phyloP scores from a whole-genome alignment of 2,329 filamentous ascomycete genomes.

The Aspergillus brunneoviolaceus region DNA sequence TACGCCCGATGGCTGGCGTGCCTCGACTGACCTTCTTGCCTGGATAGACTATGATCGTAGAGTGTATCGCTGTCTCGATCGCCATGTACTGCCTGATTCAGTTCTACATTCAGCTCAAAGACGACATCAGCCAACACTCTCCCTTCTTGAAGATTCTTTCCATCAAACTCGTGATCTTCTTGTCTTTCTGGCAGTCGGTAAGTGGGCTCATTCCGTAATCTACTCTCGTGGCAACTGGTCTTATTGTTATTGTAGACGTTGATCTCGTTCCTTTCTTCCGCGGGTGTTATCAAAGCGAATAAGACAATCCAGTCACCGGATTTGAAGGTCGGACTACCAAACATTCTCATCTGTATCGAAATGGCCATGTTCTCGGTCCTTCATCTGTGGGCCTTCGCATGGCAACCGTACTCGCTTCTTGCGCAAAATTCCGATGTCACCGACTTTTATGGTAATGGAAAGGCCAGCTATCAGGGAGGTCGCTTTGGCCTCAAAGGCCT shows the following conservation, averaged over 20 bases:
- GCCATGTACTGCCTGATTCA: slow-evolving; percentile 90
- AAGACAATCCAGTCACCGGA: slow-evolving; percentile 68
- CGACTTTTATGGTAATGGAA: slow-evolving; percentile 43
- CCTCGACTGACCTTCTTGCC: slow-evolving; percentile 9
- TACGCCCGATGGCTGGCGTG: neutral
- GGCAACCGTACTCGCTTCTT: slow-evolving; percentile 63
- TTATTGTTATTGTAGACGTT: slow-evolving; percentile 41
- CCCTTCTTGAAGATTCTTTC: slow-evolving; percentile 79
- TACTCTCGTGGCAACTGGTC: neutral
- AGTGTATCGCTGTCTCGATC: slow-evolving; percentile 70
- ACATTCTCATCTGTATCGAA: slow-evolving; percentile 74
- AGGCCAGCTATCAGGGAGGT: slow-evolving; percentile 62
- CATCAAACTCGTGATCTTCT: slow-evolving; percentile 88
- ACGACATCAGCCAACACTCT: slow-evolving; percentile 65
- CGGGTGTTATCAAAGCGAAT: slow-evolving; percentile 63
- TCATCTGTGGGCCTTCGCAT: slow-evolving; percentile 81
- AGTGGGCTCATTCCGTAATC: slow-evolving; percentile 14
- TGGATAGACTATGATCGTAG: slow-evolving; percentile 62
- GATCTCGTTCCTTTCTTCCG: slow-evolving; percentile 62
- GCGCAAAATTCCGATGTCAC: slow-evolving; percentile 49
- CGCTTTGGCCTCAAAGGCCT: slow-evolving; percentile 65
- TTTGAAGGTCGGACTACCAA: slow-evolving; percentile 77
- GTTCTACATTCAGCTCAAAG: slow-evolving; percentile 76
- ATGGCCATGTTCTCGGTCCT: slow-evolving; percentile 79
- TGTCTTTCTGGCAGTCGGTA: slow-evolving; percentile 80